Percentiles rank a stretch among this genome's conserved stretches.
phyloP scores from a whole-genome alignment of 176 grass and related monocot species.

The Oryza longistaminata region DNA sequence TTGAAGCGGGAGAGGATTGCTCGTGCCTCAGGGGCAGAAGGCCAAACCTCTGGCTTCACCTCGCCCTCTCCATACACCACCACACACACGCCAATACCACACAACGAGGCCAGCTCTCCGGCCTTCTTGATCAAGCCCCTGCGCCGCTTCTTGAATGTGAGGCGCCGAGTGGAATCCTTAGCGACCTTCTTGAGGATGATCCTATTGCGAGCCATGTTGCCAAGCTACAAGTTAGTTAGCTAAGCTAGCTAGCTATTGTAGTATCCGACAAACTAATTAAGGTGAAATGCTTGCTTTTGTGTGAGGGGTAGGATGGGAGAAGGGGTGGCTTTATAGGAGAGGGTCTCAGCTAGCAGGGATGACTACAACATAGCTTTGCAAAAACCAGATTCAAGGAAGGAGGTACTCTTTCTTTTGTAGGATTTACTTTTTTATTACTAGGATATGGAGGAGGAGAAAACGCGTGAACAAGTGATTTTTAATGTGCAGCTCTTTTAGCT shows the following conservation, averaged over 20 bases:
- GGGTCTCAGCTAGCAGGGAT: not conserved
- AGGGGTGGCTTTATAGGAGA: not conserved
- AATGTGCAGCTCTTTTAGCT: not conserved
- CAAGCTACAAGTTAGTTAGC: not conserved
- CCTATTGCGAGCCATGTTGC: constrained; percentile 25
- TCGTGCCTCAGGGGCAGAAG: not conserved
- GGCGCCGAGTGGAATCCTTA: constrained; percentile 19
- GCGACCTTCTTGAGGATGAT: not conserved
- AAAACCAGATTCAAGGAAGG: not conserved
- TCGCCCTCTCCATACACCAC: constrained; percentile 26
- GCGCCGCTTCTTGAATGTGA: constrained; percentile 26
- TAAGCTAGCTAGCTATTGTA: not conserved
- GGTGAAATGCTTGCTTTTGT: not conserved
- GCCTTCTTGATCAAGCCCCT: constrained; percentile 34
- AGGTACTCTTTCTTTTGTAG: not conserved
- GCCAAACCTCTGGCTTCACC: constrained; percentile 14
- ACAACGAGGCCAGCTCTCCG: constrained; percentile 17
- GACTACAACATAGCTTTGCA: not conserved
- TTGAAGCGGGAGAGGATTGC: constrained; percentile 22
- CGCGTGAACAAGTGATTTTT: not conserved
- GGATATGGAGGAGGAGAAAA: not conserved
- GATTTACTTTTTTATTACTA: not conserved
- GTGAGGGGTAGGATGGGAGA: not conserved
- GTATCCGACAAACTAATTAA: not conserved
- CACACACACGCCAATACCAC: constrained; percentile 9